A percentile compares a stretch with the other conserved stretches of the same genome.
Evolutionary conservation across 2,329 filamentous ascomycete species (phyloP).

Genomic region (Epichloe baconii): DNA sequence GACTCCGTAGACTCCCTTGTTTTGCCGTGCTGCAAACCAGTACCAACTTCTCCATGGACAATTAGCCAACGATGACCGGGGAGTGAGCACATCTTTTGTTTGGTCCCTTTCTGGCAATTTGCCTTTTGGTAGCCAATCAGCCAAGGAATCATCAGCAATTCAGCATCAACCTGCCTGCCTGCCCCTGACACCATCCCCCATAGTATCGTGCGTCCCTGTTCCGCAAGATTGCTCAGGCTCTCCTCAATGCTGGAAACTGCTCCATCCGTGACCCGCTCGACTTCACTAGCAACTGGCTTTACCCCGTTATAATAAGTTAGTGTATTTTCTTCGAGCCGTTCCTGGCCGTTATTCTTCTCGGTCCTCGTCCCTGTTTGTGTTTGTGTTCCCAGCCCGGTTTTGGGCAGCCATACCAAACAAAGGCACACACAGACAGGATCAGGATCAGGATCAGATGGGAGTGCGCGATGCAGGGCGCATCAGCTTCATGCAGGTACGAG

Average conservation of each 20-base stretch:
- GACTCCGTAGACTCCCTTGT: no score
- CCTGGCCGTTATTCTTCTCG: background rate
- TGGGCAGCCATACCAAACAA: no score
- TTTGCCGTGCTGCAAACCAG: no score
- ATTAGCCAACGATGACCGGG: no score
- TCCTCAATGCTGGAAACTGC: background rate
- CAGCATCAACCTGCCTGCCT: background rate
- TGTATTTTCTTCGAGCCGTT: background rate
- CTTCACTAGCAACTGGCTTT: background rate
- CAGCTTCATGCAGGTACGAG: background rate
- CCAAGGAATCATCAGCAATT: no score
- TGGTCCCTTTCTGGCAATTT: no score
- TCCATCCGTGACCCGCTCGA: background rate
- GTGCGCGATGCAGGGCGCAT: background rate
- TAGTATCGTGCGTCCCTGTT: background rate
- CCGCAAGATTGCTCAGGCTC: slow-evolving; percentile 4
- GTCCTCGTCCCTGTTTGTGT: background rate
- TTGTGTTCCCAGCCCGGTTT: background rate
- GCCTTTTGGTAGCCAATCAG: no score
- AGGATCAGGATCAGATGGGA: background rate
- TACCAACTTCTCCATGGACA: no score
- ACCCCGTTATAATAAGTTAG: background rate
- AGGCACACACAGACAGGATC: background rate
- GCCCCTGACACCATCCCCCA: background rate
- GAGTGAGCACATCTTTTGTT: no score